A percentile compares a stretch with the other conserved stretches of the same genome.
Conservation (phyloP, 805 yeast genomes). For the Isabelozyma gotoi region DNA sequence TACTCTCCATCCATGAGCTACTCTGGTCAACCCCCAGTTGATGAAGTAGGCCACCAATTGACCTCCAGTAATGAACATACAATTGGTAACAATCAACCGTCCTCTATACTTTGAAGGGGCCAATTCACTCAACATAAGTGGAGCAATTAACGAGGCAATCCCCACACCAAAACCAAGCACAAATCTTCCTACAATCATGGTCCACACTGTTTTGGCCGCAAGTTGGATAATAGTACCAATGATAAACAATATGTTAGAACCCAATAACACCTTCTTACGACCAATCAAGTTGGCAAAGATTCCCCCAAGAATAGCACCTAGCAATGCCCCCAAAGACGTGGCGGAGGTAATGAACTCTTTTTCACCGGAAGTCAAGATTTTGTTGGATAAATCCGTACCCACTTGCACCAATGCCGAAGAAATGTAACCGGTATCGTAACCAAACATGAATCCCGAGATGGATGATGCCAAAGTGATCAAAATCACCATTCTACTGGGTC, state of each 20-base stretch:
- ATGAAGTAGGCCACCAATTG: slow-evolving; percentile 92
- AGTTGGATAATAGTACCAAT: slow-evolving; percentile 86
- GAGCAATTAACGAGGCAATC: slow-evolving; percentile 90
- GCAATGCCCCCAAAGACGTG: slow-evolving; percentile 88
- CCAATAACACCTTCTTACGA: slow-evolving; percentile 78
- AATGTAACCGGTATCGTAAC: slow-evolving; percentile 96
- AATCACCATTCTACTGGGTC: slow-evolving; percentile 64
- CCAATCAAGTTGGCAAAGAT: slow-evolving; percentile 79
- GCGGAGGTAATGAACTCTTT: slow-evolving; percentile 92
- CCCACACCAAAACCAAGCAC: slow-evolving; percentile 97
- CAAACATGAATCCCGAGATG: slow-evolving; percentile 94
- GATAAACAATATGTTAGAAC: slow-evolving; percentile 78
- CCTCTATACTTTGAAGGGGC: slow-evolving; percentile 94
- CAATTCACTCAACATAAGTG: slow-evolving; percentile 85
- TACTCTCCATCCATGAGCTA: slow-evolving; percentile 88
- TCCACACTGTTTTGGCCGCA: slow-evolving; percentile 78
- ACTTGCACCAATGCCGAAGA: slow-evolving; percentile 89
- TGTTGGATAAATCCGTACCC: slow-evolving; percentile 67
- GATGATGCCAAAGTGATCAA: slow-evolving; percentile 75
- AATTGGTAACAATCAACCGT: slow-evolving; percentile 82
- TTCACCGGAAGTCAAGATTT: slow-evolving; percentile 66
- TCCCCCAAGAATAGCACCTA: slow-evolving; percentile 81
- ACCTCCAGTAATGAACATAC: slow-evolving; percentile 90
- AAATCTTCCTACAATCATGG: slow-evolving; percentile 89
- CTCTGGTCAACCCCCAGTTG: slow-evolving; percentile 79